Conservation (phyloP, 176 grass and related monocot species). For the Zoysia pacifica region DNA sequence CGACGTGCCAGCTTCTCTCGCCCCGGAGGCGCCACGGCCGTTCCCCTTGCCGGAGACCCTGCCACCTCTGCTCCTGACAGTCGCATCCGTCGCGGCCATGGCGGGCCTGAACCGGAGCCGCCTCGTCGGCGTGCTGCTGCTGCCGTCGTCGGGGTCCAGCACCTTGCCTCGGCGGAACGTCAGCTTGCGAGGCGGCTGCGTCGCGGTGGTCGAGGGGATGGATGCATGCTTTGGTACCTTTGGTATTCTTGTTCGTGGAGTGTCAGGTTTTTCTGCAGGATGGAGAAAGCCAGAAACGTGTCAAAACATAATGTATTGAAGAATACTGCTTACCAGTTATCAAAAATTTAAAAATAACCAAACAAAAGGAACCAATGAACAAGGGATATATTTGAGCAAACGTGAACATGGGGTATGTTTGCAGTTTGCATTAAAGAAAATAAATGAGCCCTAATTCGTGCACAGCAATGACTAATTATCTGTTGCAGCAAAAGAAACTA, state of each 20-base stretch:
- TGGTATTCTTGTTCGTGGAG: constrained; percentile 31
- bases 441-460: not conserved
- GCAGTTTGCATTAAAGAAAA: not conserved
- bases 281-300: not conserved
- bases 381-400: not conserved
- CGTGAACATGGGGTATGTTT: not conserved
- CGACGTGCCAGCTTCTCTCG: constrained; percentile 7
- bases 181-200: constrained; percentile 35
- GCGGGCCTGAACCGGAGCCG: constrained; percentile 49
- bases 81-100: constrained; percentile 10
- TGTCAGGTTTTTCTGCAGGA: constrained; percentile 15
- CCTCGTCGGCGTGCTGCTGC: constrained; percentile 16
- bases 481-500: not conserved
- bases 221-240: constrained; percentile 25
- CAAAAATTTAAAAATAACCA: not conserved
- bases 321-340: not conserved
- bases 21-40: not conserved
- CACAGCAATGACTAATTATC: not conserved
- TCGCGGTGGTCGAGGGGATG: not conserved
- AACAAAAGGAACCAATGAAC: not conserved
- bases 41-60: constrained; percentile 13
- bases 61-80: constrained; percentile 21
- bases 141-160: constrained; percentile 32
- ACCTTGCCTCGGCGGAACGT: constrained; percentile 58
- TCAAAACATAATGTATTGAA: not conserved